A percentile compares a stretch with the other conserved stretches of the same genome.
These are phyloP conservation scores for Talaromyces atroroseus DNA, from an alignment of 2,329 filamentous ascomycete genomes.

Conservation along the genomic window DNA sequence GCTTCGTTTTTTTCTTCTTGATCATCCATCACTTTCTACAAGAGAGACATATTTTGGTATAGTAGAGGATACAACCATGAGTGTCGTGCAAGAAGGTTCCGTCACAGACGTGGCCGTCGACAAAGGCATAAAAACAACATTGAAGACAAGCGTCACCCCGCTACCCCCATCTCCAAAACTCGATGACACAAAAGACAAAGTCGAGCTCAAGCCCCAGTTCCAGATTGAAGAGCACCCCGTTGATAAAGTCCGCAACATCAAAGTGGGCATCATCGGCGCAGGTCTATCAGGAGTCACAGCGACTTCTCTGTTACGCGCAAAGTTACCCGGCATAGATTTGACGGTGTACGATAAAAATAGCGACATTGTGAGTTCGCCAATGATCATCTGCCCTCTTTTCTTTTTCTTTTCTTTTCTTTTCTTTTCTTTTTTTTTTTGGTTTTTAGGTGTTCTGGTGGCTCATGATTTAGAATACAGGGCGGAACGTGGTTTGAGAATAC, in stretches of 20 bases:
- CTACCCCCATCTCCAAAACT: background rate
- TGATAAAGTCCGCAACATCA: slow-evolving; percentile 45
- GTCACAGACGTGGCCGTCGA: background rate
- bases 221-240: slow-evolving; percentile 42
- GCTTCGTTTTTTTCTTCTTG: too few relatives aligned
- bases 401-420: background rate
- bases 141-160: slow-evolving; percentile 1
- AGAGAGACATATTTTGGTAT: background rate
- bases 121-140: background rate
- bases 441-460: too few relatives aligned
- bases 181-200: background rate
- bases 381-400: slow-evolving; percentile 13
- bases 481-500: slow-evolving; percentile 46
- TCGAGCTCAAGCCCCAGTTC: slow-evolving; percentile 21
- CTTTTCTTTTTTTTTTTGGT: too few relatives aligned
- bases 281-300: slow-evolving; percentile 60
- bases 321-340: slow-evolving; percentile 62
- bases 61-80: background rate
- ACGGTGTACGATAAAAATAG: slow-evolving; percentile 64
- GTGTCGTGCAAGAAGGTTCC: background rate
- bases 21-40: background rate
- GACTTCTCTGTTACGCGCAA: slow-evolving; percentile 60
- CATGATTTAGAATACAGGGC: slow-evolving; percentile 26
- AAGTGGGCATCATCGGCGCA: slow-evolving; percentile 59
- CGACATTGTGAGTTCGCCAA: slow-evolving; percentile 57